Evolutionary conservation across 2,329 filamentous ascomycete species (phyloP).

Genomic region (Arthrinium puccinioides): DNA sequence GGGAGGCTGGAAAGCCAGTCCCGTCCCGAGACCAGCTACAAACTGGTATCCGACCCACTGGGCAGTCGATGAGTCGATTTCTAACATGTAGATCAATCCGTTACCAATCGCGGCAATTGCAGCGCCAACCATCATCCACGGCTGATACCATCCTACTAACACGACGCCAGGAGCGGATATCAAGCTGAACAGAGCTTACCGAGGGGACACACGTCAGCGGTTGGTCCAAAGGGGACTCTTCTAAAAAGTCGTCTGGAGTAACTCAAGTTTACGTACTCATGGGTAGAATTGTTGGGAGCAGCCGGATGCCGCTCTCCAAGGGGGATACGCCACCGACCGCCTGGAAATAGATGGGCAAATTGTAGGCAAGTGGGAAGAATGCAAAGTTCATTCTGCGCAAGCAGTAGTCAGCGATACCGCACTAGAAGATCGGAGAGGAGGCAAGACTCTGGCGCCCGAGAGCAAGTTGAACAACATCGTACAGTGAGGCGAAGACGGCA

Average conservation of each 20-base stretch:
- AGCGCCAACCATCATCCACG: slow-evolving; percentile 29
- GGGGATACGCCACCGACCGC: slow-evolving; percentile 28
- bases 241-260: slow-evolving; percentile 1
- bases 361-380: slow-evolving; percentile 24
- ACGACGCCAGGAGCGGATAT: slow-evolving; percentile 3
- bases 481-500: slow-evolving; percentile 9
- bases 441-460: background rate
- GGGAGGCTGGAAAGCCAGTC: slow-evolving; percentile 29
- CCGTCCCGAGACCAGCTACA: slow-evolving; percentile 32
- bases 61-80: slow-evolving; percentile 19
- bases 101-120: slow-evolving; percentile 27
- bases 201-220: background rate
- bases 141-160: slow-evolving; percentile 31
- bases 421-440: background rate
- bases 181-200: slow-evolving; percentile 4
- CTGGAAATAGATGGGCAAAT: slow-evolving; percentile 43
- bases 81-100: slow-evolving; percentile 32
- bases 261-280: background rate
- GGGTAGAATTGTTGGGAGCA: slow-evolving; percentile 16
- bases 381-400: slow-evolving; percentile 2
- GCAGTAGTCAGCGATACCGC: background rate
- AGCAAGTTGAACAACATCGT: slow-evolving; percentile 1
- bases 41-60: slow-evolving; percentile 32
- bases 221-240: slow-evolving; percentile 2
- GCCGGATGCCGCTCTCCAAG: slow-evolving; percentile 23